These are phyloP conservation scores for Globisporangium middletonii DNA, from an alignment of 352 stramenopile species.

Conservation along the genomic window DNA sequence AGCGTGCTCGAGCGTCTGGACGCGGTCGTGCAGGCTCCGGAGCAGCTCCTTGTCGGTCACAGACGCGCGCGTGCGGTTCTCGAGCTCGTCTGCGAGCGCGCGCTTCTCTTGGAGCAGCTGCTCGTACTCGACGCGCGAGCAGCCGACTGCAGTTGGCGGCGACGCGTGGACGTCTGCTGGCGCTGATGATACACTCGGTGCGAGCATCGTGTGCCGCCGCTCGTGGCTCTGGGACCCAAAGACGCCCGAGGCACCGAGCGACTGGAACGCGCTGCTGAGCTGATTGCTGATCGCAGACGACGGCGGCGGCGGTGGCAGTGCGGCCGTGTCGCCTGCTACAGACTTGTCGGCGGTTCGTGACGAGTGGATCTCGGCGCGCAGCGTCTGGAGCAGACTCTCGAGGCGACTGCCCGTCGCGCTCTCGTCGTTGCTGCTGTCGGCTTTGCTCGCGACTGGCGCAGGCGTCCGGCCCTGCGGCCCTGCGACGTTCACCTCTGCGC, in stretches of 20 bases:
- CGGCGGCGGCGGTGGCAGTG: neutral
- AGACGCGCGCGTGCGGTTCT: constrained; percentile 11
- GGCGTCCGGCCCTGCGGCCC: constrained; percentile 9
- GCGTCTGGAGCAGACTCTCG: constrained; percentile 12
- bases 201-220: neutral
- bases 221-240: constrained; percentile 2
- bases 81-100: constrained; percentile 17
- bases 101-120: constrained; percentile 34
- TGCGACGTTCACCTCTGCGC: constrained; percentile 45
- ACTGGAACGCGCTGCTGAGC: neutral
- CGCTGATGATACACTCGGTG: too few species aligned
- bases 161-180: neutral
- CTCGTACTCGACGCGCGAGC: constrained; percentile 25
- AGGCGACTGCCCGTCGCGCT: constrained; percentile 1
- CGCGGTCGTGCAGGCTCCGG: constrained; percentile 29
- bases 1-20: constrained; percentile 30
- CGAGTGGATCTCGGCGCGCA: constrained; percentile 12
- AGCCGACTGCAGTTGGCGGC: neutral
- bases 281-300: neutral
- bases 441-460: neutral
- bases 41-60: constrained; percentile 34
- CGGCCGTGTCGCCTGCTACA: neutral
- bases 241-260: neutral
- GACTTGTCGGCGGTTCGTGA: constrained; percentile 1
- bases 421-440: neutral